Evolutionary conservation across 768 basidiomycete species (phyloP).

Genomic region (Austroboletus festivus): DNA sequence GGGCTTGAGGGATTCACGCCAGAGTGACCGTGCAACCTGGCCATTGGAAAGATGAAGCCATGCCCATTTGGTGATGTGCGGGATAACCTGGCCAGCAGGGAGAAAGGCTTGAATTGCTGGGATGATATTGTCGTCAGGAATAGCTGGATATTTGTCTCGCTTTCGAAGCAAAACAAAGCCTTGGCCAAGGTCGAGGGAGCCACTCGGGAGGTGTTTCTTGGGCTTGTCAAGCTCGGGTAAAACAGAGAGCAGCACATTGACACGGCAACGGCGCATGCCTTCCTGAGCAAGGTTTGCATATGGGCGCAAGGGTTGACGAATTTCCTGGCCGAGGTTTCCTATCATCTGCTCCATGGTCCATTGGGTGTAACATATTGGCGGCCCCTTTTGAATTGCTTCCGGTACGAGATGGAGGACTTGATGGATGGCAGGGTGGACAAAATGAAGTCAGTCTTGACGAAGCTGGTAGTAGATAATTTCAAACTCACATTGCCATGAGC

Average conservation of each 20-base stretch:
- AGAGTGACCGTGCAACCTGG: background rate
- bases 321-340: conserved; percentile 27
- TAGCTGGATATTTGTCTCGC: background rate
- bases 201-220: too few species aligned
- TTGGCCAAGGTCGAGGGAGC: background rate
- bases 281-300: conserved; percentile 2
- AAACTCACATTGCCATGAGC: conserved; percentile 28
- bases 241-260: background rate
- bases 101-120: background rate
- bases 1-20: background rate
- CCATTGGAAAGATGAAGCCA: background rate
- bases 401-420: conserved; percentile 1
- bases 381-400: conserved; percentile 3
- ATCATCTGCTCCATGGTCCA: conserved; percentile 31
- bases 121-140: background rate
- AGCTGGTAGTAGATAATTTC: conserved; percentile 30
- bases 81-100: background rate
- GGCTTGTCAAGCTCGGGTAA: too few species aligned
- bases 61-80: background rate
- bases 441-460: conserved; percentile 25
- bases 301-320: conserved; percentile 5
- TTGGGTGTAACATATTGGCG: conserved; percentile 17
- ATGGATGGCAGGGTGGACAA: conserved; percentile 31
- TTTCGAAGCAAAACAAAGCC: background rate
- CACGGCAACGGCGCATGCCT: background rate